These are phyloP conservation scores for Candolleomyces efflorescens DNA, from an alignment of 768 basidiomycete genomes.

Conservation along the genomic window DNA sequence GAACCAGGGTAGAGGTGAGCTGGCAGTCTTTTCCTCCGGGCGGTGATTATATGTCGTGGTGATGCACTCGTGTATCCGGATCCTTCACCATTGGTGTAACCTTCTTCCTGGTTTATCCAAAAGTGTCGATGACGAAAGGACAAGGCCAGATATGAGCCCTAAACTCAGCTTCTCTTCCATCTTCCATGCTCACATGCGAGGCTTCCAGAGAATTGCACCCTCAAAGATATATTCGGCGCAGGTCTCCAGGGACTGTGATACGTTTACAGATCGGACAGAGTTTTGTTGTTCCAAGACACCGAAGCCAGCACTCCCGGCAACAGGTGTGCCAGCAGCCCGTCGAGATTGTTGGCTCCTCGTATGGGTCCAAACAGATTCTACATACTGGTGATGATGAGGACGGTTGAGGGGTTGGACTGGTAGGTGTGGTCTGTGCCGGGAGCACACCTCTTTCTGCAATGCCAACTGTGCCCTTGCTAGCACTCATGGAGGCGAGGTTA, in stretches of 20 bases:
- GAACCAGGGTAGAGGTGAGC: not conserved
- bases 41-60: conserved; percentile 71
- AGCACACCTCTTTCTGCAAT: not conserved
- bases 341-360: conserved; percentile 73
- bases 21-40: conserved; percentile 8
- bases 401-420: conserved; percentile 31
- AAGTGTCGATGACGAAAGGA: conserved; percentile 52
- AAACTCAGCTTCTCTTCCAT: not conserved
- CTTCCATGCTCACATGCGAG: not conserved
- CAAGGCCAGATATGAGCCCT: conserved; percentile 88
- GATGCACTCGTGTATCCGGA: conserved; percentile 39
- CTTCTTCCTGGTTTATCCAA: conserved; percentile 48
- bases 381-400: conserved; percentile 48
- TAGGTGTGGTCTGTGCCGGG: conserved; percentile 11
- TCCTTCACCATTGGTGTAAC: conserved; percentile 39
- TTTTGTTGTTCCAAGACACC: conserved; percentile 78
- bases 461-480: not conserved
- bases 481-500: not conserved
- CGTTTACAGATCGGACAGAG: conserved; percentile 87
- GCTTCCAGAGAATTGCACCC: not conserved
- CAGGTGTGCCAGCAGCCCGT: conserved; percentile 89
- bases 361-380: conserved; percentile 77
- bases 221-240: conserved; percentile 60
- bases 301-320: conserved; percentile 78
- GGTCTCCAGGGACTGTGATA: conserved; percentile 71